A percentile compares a stretch with the other conserved stretches of the same genome.
Evolutionary conservation across 2,329 filamentous ascomycete species (phyloP).

Genomic region (Claviceps spartinae): DNA sequence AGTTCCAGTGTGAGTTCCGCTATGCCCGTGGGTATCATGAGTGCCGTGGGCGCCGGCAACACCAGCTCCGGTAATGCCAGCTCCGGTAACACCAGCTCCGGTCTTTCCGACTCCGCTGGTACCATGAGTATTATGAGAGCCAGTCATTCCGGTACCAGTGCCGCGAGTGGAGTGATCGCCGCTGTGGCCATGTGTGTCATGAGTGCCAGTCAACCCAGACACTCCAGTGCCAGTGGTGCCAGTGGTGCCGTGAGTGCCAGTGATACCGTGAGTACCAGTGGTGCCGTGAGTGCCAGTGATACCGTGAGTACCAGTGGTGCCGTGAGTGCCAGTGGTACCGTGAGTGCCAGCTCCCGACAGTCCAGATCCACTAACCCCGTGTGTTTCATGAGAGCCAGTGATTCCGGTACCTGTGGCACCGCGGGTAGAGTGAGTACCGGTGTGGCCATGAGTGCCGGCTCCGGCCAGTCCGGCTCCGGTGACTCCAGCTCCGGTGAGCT

Average conservation of each 20-base stretch:
- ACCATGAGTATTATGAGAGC: not conserved
- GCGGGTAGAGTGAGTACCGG: constrained; percentile 24
- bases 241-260: not conserved
- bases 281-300: constrained; percentile 3
- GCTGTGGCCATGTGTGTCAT: constrained; percentile 4
- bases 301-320: constrained; percentile 1
- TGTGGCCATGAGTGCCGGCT: constrained; percentile 11
- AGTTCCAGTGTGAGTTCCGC: not conserved
- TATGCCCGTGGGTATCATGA: not conserved
- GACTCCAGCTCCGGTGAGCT: too few relatives aligned
- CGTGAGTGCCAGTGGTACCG: constrained; percentile 9
- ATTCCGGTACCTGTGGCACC: not conserved
- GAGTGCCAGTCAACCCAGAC: not conserved
- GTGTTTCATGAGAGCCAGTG: constrained; percentile 12
- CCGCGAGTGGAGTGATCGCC: constrained; percentile 25
- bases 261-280: constrained; percentile 3
- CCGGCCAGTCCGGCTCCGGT: too few relatives aligned
- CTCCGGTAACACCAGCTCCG: too few relatives aligned
- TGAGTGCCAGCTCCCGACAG: constrained; percentile 7
- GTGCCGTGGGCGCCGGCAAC: not conserved
- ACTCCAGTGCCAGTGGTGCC: constrained; percentile 9
- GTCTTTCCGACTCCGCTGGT: not conserved
- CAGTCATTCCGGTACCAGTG: not conserved
- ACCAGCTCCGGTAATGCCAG: not conserved
- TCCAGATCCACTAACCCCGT: constrained; percentile 15